Percentiles rank a stretch among this genome's conserved stretches.
phyloP scores from a whole-genome alignment of 352 stramenopile genomes.

The Phytophthora pisi region DNA sequence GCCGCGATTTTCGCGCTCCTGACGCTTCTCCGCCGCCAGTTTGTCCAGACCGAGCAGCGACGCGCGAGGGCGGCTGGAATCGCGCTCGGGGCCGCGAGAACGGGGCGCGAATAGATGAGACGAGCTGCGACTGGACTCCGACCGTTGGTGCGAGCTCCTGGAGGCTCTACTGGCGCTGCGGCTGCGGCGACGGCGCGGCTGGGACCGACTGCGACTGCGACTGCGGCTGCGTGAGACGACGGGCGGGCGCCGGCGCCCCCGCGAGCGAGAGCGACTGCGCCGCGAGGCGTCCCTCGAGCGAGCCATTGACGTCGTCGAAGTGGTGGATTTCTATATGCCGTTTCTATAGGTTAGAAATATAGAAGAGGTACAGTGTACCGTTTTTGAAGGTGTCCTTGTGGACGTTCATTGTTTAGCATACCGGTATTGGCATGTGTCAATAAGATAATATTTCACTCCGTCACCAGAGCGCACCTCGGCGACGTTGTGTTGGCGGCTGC shows the following conservation, averaged over 20 bases:
- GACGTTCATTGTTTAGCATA: background rate
- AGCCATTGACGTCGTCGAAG: constrained; percentile 22
- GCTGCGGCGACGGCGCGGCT: constrained; percentile 13
- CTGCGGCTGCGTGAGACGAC: constrained; percentile 25
- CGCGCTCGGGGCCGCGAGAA: constrained; percentile 7
- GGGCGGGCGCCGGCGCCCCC: constrained; percentile 5
- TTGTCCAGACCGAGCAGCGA: constrained; percentile 69
- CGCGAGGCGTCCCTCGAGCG: constrained; percentile 17
- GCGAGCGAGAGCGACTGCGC: constrained; percentile 33
- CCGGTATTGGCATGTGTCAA: background rate
- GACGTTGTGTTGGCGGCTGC: background rate
- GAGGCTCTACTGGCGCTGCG: constrained; percentile 19
- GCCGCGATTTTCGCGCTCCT: constrained; percentile 32
- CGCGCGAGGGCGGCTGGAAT: constrained; percentile 12
- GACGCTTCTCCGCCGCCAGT: constrained; percentile 66
- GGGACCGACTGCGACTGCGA: constrained; percentile 21
- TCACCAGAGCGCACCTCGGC: background rate
- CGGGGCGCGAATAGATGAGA: constrained; percentile 17
- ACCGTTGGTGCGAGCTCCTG: constrained; percentile 5
- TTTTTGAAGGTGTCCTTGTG: background rate
- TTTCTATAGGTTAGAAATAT: background rate
- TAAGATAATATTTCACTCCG: background rate
- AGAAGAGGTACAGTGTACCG: background rate
- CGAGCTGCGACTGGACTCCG: constrained; percentile 19
- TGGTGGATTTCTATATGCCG: background rate